Evolutionary conservation across 805 yeast genomes (phyloP).

Genomic region (Yarrowia sp.): DNA sequence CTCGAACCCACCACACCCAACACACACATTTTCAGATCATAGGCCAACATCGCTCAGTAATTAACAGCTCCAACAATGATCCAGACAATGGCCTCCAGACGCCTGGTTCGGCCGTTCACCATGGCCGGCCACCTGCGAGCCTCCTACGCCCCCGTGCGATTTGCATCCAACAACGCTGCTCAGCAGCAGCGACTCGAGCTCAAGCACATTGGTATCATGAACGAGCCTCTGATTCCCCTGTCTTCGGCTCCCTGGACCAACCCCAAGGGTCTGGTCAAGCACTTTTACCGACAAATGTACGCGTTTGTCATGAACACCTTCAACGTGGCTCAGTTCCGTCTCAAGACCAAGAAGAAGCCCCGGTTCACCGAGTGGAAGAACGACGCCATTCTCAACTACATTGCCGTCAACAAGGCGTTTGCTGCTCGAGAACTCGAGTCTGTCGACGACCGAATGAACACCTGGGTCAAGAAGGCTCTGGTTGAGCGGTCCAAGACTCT

Average conservation of each 20-base stretch:
- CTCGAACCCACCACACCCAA: background rate
- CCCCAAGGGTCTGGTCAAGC: constrained; percentile 16
- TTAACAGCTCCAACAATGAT: background rate
- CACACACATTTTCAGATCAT: constrained; percentile 21
- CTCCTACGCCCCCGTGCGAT: constrained; percentile 26
- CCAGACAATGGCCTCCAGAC: constrained; percentile 11
- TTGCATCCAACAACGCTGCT: constrained; percentile 21
- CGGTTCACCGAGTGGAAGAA: constrained; percentile 78
- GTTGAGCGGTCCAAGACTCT: constrained; percentile 50
- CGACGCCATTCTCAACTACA: constrained; percentile 72
- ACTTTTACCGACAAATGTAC: constrained; percentile 27
- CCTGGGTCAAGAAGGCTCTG: constrained; percentile 64
- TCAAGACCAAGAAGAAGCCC: constrained; percentile 67
- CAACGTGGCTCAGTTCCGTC: constrained; percentile 57
- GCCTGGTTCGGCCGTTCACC: constrained; percentile 21
- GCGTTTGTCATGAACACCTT: constrained; percentile 25
- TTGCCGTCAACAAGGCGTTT: constrained; percentile 77
- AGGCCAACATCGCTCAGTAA: background rate
- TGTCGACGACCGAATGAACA: constrained; percentile 48
- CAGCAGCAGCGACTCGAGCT: constrained; percentile 15
- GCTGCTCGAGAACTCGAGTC: constrained; percentile 54
- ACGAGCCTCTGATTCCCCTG: constrained; percentile 20
- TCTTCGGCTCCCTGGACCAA: constrained; percentile 22
- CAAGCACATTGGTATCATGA: constrained; percentile 27
- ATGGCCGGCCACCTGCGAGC: constrained; percentile 24